phyloP scores from a whole-genome alignment of 2,329 filamentous ascomycete species.

The Paraphoma sp. region DNA sequence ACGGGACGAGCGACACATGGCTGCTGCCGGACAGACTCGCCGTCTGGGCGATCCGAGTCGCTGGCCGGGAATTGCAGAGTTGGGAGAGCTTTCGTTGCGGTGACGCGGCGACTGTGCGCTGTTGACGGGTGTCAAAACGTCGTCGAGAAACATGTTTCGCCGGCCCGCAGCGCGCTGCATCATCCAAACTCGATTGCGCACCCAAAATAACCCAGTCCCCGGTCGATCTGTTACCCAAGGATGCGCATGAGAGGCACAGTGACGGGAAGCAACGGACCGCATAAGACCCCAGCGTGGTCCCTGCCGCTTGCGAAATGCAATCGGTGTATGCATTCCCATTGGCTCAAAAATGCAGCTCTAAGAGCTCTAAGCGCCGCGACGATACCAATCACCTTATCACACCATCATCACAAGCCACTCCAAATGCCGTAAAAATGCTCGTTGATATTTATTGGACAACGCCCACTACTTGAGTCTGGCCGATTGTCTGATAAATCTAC shows the following conservation, averaged over 20 bases:
- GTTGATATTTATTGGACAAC: neutral
- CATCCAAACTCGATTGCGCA: neutral
- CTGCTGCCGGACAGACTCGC: conserved; percentile 3
- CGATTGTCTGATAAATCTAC: conserved; percentile 16
- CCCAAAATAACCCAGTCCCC: conserved; percentile 7
- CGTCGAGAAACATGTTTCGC: conserved; percentile 21
- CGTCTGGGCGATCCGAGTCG: conserved; percentile 5
- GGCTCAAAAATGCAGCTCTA: conserved; percentile 13
- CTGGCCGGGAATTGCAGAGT: neutral
- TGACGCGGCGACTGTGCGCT: neutral
- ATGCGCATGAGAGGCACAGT: conserved; percentile 29
- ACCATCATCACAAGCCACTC: conserved; percentile 10
- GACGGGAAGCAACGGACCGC: conserved; percentile 29
- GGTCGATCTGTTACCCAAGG: conserved; percentile 4
- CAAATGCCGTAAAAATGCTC: neutral
- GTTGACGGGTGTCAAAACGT: neutral
- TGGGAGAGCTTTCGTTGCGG: neutral
- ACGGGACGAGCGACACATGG: conserved; percentile 10
- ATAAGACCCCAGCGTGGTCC: conserved; percentile 14
- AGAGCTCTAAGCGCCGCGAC: conserved; percentile 20
- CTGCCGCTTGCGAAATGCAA: conserved; percentile 17
- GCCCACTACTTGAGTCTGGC: conserved; percentile 13
- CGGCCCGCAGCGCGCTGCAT: conserved; percentile 11
- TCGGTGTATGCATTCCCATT: conserved; percentile 18
- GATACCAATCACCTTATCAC: conserved; percentile 15